Conservation (phyloP, 139 green algal genomes). For the Auxenochlorella pyrenoidosa region DNA sequence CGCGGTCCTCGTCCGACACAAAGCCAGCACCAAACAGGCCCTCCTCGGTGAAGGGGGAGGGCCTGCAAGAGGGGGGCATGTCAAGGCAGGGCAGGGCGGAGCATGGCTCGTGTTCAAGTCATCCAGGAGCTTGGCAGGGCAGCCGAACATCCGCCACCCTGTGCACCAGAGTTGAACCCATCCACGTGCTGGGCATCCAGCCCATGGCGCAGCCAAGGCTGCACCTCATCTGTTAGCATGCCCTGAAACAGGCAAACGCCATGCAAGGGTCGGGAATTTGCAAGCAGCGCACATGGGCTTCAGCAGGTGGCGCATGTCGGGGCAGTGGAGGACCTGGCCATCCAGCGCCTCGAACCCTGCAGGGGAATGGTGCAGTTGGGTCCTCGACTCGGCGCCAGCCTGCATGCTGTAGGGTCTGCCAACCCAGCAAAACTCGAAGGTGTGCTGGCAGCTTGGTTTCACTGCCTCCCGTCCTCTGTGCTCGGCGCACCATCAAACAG, state of each 20-base stretch:
- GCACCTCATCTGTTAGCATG: neutral
- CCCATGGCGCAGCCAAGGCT: neutral
- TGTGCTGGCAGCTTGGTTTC: too few relatives aligned
- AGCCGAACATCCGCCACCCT: too few relatives aligned
- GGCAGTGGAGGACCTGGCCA: neutral
- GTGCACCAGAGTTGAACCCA: too few relatives aligned
- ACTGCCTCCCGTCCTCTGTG: neutral
- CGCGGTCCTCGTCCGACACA: slow-evolving; percentile 39
- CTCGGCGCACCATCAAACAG: neutral
- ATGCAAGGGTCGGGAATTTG: neutral
- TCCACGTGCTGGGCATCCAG: too few relatives aligned
- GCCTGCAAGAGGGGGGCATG: neutral
- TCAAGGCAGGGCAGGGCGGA: neutral
- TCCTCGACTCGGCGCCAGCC: too few relatives aligned
- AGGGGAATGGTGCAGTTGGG: too few relatives aligned
- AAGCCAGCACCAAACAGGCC: slow-evolving; percentile 60
- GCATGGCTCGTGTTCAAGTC: neutral
- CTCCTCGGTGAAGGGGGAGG: neutral
- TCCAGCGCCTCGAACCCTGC: neutral
- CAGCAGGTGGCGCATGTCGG: slow-evolving; percentile 12
- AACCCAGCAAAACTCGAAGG: too few relatives aligned
- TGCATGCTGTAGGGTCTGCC: too few relatives aligned
- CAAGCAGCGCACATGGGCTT: slow-evolving; percentile 1
- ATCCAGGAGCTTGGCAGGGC: neutral
- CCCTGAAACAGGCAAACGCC: neutral